Evolutionary conservation across 2,329 filamentous ascomycete species (phyloP).

Genomic region (Aureobasidium subglaciale): DNA sequence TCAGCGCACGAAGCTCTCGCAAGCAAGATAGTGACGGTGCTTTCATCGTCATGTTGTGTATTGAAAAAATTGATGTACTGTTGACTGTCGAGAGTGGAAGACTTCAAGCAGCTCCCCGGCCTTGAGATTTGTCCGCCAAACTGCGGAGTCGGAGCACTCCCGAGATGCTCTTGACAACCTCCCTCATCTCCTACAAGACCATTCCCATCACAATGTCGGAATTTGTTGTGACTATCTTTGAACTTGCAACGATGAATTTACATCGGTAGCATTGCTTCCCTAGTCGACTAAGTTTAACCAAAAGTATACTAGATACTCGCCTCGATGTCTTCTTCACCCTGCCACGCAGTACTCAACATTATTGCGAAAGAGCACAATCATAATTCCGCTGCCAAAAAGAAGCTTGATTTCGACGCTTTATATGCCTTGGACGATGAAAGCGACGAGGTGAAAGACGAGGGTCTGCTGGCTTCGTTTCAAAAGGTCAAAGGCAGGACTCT

Average conservation of each 20-base stretch:
- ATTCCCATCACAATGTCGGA: neutral
- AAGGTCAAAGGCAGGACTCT: constrained; percentile 17
- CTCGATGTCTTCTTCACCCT: constrained; percentile 3
- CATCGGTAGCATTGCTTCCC: neutral
- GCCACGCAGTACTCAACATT: constrained; percentile 2
- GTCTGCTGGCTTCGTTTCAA: constrained; percentile 19
- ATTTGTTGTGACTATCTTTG: neutral
- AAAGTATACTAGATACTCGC: neutral
- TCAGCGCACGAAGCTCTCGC: constrained; percentile 24
- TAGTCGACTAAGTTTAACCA: neutral
- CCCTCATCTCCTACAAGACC: neutral
- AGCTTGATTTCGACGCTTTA: constrained; percentile 20
- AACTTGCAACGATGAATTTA: neutral
- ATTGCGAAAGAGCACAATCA: neutral
- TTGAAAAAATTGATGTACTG: neutral
- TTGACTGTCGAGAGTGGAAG: neutral
- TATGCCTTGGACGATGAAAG: constrained; percentile 19
- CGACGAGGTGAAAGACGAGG: constrained; percentile 20
- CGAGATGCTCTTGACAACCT: neutral
- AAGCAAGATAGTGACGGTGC: constrained; percentile 26
- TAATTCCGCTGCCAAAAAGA: constrained; percentile 17
- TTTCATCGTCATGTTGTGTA: constrained; percentile 25
- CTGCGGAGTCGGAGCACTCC: constrained; percentile 8
- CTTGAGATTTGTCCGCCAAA: constrained; percentile 1
- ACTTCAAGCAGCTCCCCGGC: neutral